These are phyloP conservation scores for Cucurbitaria berberidis DNA, from an alignment of 2,329 filamentous ascomycete genomes.

Conservation along the genomic window DNA sequence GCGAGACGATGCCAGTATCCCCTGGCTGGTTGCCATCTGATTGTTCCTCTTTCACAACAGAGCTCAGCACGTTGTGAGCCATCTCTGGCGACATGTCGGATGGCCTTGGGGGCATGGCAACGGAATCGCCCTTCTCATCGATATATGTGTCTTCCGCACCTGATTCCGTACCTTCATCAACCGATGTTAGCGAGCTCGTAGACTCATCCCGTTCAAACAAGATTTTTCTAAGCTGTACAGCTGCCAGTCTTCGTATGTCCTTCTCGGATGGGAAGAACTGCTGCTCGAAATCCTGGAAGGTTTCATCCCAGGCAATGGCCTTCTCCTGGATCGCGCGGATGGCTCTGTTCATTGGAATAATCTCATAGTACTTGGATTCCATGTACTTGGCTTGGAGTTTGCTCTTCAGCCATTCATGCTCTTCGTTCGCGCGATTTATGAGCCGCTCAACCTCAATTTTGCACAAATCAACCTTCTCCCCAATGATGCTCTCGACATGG, in stretches of 20 bases:
- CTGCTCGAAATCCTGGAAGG: slow-evolving; percentile 87
- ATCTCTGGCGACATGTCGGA: slow-evolving; percentile 64
- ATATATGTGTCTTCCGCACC: slow-evolving; percentile 37
- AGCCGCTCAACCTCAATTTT: slow-evolving; percentile 80
- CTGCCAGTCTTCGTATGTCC: slow-evolving; percentile 89
- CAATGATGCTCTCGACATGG: slow-evolving; percentile 86
- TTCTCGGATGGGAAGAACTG: slow-evolving; percentile 95
- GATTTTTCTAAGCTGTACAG: slow-evolving; percentile 90
- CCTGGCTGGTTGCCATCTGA: slow-evolving; percentile 25
- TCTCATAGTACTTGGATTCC: slow-evolving; percentile 93
- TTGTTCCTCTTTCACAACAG: slow-evolving; percentile 69
- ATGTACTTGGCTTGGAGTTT: slow-evolving; percentile 91
- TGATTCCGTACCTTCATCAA: slow-evolving; percentile 67
- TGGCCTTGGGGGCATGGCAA: slow-evolving; percentile 42
- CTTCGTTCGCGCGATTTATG: slow-evolving; percentile 79
- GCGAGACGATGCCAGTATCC: slow-evolving; percentile 8
- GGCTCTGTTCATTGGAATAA: slow-evolving; percentile 89
- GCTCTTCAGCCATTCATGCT: slow-evolving; percentile 74
- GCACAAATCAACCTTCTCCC: slow-evolving; percentile 84
- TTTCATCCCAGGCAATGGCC: slow-evolving; percentile 89
- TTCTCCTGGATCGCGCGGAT: slow-evolving; percentile 91
- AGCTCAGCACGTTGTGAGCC: slow-evolving; percentile 67
- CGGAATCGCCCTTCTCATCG: slow-evolving; percentile 39
- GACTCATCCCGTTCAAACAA: slow-evolving; percentile 88
- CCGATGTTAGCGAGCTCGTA: slow-evolving; percentile 72